Evolutionary conservation across 208 protist species (phyloP).

Genomic region (Acanthamoeba triangularis): DNA sequence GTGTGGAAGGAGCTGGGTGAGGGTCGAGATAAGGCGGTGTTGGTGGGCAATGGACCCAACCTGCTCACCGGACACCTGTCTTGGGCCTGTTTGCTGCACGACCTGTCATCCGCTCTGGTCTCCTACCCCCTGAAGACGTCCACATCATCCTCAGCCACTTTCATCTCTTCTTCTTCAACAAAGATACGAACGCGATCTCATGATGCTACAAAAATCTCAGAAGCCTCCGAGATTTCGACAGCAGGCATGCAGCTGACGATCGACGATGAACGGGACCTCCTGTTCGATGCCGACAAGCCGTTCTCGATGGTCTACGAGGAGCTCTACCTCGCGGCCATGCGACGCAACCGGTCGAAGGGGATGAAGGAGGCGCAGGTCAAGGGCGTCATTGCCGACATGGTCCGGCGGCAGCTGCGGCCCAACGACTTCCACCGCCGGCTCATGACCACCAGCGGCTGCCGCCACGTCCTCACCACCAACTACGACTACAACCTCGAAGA

Average conservation of each 20-base stretch:
- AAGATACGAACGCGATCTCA: not conserved
- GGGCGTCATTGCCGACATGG: constrained; percentile 14
- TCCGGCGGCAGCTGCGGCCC: not conserved
- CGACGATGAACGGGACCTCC: not conserved
- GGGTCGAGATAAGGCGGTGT: not conserved
- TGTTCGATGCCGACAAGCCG: not conserved
- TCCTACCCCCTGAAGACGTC: not conserved
- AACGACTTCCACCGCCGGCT: constrained; percentile 19
- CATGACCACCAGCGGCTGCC: not conserved
- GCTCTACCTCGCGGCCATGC: not conserved
- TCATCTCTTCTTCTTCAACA: not conserved
- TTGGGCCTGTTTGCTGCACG: constrained; percentile 8
- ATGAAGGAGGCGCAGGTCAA: constrained; percentile 8
- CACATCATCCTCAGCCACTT: not conserved
- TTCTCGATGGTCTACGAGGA: constrained; percentile 40
- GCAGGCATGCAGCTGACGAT: not conserved
- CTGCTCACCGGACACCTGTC: not conserved
- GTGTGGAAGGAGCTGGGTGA: not conserved
- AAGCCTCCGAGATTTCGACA: not conserved
- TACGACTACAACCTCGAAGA: constrained; percentile 41
- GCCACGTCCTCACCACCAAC: constrained; percentile 29
- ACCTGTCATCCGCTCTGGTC: not conserved
- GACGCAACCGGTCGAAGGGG: not conserved
- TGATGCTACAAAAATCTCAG: not conserved
- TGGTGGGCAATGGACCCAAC: constrained; percentile 9